Evolutionary conservation across 345 rosid species (phyloP), one percentile per base, ranked within the genome.

Genomic region (Melastoma malabathricum): DNA sequence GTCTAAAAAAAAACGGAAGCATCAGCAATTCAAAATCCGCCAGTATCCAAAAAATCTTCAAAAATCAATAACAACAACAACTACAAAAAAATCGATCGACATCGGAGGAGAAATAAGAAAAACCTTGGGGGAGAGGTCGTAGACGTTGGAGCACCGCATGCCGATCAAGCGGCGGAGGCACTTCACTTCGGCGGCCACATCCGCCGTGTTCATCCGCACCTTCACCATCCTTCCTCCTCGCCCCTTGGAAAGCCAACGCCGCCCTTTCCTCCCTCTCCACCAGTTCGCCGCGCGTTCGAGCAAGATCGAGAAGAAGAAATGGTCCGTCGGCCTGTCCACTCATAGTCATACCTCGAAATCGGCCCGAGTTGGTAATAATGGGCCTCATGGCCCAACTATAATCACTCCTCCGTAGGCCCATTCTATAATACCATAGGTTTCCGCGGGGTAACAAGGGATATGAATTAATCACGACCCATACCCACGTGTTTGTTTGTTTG

Each of bases 201-300:
- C 97, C 62, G 97, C 98, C 77, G 94, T 92, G 83, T 85, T 92
- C 95, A 92, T 79, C 12, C 97, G 90, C 31, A 88, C 94, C 77
- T 92, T 92, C 88, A 84, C 98, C 98, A 87, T 89, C 12, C 44
- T 23, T 52, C 18, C 47, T 44, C 47, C 18, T 17, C 18, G 18
- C 25, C 20, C 13, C 43, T 25, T 31, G 38, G 12, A 18, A 51
- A 18, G 45, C 4, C 2, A 48, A 43, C 15, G 54, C 52, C 0
- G 27, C 55, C 3, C n/a, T 31, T 44, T 51, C 54, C 0, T 9
- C 38, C 14, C 0, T 29, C 27, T 23, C 39, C 53, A 9, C 19
- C 41, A 43, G 38, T 31, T 31, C 7, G 38, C 2, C 2, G 41
- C 2, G 41, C 41, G 41, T 8, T 9, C 41, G 12, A 12, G 41